Conservation (phyloP, 345 rosid species). For the Sonneratia alba region DNA sequence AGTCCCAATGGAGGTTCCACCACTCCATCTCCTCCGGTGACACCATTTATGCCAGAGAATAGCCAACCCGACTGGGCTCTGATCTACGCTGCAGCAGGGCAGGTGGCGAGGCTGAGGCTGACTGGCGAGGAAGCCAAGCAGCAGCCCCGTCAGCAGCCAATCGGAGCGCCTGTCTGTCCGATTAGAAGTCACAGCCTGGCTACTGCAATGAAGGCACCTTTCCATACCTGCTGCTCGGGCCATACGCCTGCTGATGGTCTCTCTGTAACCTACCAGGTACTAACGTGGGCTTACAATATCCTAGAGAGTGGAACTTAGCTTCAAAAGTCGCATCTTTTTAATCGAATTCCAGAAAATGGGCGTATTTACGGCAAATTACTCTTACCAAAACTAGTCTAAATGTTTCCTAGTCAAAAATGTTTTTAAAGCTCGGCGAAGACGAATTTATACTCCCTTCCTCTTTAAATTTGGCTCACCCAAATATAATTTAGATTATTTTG, state of each 20-base stretch:
- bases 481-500: too few relatives aligned
- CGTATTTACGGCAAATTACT: too few relatives aligned
- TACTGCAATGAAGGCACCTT: background rate
- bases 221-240: too few relatives aligned
- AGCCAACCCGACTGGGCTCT: constrained; percentile 40
- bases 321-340: background rate
- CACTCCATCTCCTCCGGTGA: constrained; percentile 37
- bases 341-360: too few relatives aligned
- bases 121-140: constrained; percentile 15
- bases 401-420: too few relatives aligned
- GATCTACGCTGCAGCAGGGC: constrained; percentile 59
- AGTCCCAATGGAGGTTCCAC: constrained; percentile 47
- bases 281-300: background rate
- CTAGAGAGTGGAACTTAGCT: background rate
- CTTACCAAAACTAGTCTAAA: background rate
- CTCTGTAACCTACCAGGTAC: background rate
- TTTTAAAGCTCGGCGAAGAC: background rate
- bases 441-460: background rate
- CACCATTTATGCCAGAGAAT: constrained; percentile 29
- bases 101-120: constrained; percentile 52
- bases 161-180: background rate
- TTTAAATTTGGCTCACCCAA: background rate
- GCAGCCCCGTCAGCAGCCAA: background rate
- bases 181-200: background rate
- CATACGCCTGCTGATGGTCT: too few relatives aligned